Base-by-base conservation (phyloP, 495 filamentous ascomycete genomes). In the Neohortaea acidophila region DNA sequence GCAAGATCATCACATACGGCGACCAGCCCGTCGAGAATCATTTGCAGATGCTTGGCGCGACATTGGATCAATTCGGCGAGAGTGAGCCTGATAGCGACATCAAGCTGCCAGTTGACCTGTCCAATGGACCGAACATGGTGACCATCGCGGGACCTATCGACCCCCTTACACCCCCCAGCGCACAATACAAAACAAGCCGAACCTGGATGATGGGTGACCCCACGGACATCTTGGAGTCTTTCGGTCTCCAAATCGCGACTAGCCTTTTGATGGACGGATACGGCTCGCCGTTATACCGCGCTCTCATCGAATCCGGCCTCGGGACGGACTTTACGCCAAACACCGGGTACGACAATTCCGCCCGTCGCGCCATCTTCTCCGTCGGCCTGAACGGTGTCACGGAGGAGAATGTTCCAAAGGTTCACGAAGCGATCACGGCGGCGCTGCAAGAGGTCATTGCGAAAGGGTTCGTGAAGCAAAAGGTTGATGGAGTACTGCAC, bases 271-370 rank as follows among this genome's bases (percentile, higher is more conserved):
- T 89, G 45, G 84, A 94, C 54, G 89, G 91, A 12, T 97, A 94
- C 56, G 85, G 89, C 17, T 93, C 89, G 17, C 91, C 89, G 2
- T 63, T 97, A 47, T 96, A 96, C 54, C 76, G 75, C 36, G 78
- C 75, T n/a, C 63, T 96, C 27, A 81, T 97, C 43, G 89, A 96
- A 51, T 75, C 79, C 44, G 86, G 86, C 14, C 65, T 96, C 12
- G 89, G 89, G 36, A 80, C 82, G 4, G 84, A 93, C 39, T 97
- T 84, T 62, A 89, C 79, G 22, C 82, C 91, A 5, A 97, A 97
- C 51, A 84, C 84, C 2, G 91, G 89, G 3, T 86, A 81, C 43
- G 85, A 96, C 52, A 65, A 68, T 15, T 81, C 81, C 2, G 75
- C 73, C 13, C 81, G 71, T 48, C 68, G 64, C 5, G 81, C 79